Conservation (phyloP, 176 grass and related monocot genomes). For the Tillandsia fasciculata region DNA sequence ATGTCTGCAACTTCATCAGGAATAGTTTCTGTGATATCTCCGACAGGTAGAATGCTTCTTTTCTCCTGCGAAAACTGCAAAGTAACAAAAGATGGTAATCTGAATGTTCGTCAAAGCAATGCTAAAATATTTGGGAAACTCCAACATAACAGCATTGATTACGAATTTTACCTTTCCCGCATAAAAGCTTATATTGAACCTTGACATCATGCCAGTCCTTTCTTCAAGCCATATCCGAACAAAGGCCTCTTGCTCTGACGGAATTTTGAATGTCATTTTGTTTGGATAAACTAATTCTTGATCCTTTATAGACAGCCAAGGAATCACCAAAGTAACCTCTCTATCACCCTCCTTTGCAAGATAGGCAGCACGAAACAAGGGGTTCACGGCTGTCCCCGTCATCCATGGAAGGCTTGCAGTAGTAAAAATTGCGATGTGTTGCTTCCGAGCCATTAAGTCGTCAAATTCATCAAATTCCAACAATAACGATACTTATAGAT, state of each 20-base stretch:
- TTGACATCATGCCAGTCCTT: conserved; percentile 40
- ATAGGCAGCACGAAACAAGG: conserved; percentile 83
- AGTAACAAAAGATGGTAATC: not conserved
- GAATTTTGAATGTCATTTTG: conserved; percentile 62
- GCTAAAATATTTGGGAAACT: conserved; percentile 7
- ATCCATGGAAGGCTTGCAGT: conserved; percentile 93
- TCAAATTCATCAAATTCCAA: not conserved
- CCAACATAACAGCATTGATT: not conserved
- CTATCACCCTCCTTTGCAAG: conserved; percentile 52
- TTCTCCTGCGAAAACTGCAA: conserved; percentile 79
- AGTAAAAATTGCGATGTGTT: conserved; percentile 75
- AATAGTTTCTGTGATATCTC: conserved; percentile 79
- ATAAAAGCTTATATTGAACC: conserved; percentile 72
- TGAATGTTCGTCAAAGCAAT: too few relatives aligned
- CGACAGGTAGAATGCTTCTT: conserved; percentile 97
- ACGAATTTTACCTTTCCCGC: conserved; percentile 60
- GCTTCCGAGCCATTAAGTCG: conserved; percentile 43
- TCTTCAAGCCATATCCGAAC: conserved; percentile 72
- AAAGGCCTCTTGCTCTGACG: conserved; percentile 58
- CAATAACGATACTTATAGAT: too few relatives aligned
- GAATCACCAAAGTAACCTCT: conserved; percentile 74
- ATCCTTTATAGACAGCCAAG: conserved; percentile 70
- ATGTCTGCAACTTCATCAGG: conserved; percentile 75
- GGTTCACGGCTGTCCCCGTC: conserved; percentile 92
- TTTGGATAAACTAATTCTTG: conserved; percentile 86